Base-by-base conservation (phyloP, 2,329 filamentous ascomycete species). In the Cryphonectria nitschkei region DNA sequence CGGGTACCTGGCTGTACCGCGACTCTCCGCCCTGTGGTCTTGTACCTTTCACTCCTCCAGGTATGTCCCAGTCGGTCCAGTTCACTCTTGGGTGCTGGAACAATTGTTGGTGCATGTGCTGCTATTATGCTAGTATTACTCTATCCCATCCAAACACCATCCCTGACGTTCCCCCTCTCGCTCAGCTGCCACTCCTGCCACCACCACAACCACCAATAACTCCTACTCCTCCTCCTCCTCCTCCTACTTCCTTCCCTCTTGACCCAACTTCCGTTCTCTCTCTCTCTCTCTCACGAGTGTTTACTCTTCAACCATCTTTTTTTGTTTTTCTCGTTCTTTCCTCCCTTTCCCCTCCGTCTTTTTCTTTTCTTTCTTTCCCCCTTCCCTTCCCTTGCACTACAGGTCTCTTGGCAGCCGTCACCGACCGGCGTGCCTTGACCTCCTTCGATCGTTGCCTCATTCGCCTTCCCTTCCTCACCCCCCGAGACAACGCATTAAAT, bases 401-500 rank as follows among this genome's bases (percentile, higher is more conserved):
- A 29, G 61, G 68, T 41, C 58, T 43, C 32, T 68, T 50, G 43
- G 65, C 69, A 67, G 66, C 66, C 62, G 62, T 73, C 56, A 67
- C 29, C 43, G 62, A 60, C 39, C 37, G 67, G 56, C 67, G 43
- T 68, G 34, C 60, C 41, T n/a, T n/a, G 46, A 34, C 39, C 58
- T 52, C 37, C 56, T 66, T 66, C 64, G 64, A 66, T 66, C 64
- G 46, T 66, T 54, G 46, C 64, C 64, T 65, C 50, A 66, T 68
- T 29, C 29, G 32, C 56, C 37, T 64, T 41, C 34, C 60, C 60
- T 34, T 34, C 41, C 32, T 29, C 37, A 39, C 58, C 37, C 60
- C 69, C 69, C 67, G 66, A 64, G 61, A 58, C 65, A 22, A 65
- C 66, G 69, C 66, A 63, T 69, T 60, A n/a, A 70, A 65, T 65